phyloP scores from a whole-genome alignment of 805 yeast species.

The Kuraishia molischiana region DNA sequence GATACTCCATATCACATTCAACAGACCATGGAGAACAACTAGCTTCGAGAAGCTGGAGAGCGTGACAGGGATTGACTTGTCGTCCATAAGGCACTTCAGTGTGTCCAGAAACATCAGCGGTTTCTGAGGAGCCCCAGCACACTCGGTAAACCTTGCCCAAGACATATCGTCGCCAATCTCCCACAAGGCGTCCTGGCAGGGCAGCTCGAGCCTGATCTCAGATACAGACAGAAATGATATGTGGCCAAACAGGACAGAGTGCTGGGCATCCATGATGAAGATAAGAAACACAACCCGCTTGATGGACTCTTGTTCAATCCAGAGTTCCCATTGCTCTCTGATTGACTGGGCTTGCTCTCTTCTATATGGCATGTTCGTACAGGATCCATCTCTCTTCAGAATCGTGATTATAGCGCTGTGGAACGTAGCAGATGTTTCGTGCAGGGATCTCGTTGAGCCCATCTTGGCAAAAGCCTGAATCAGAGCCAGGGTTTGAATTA shows the following conservation, averaged over 20 bases:
- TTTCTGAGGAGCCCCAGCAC: background rate
- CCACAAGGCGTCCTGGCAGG: slow-evolving; percentile 14
- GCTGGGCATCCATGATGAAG: slow-evolving; percentile 19
- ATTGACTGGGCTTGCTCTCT: slow-evolving; percentile 1
- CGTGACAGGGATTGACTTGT: slow-evolving; percentile 10
- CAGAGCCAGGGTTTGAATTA: slow-evolving; percentile 14
- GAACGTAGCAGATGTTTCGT: slow-evolving; percentile 15
- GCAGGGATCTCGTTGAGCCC: slow-evolving; percentile 15
- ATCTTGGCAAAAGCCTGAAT: slow-evolving; percentile 17
- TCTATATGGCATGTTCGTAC: slow-evolving; percentile 4
- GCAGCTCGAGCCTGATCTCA: slow-evolving; percentile 14
- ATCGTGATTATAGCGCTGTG: slow-evolving; percentile 16
- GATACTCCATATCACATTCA: slow-evolving; percentile 13
- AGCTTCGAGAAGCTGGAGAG: slow-evolving; percentile 11
- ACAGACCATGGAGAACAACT: slow-evolving; percentile 14
- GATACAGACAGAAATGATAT: slow-evolving; percentile 11
- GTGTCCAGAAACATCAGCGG: slow-evolving; percentile 9
- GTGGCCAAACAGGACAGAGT: slow-evolving; percentile 15
- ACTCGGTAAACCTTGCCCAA: background rate
- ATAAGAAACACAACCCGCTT: slow-evolving; percentile 13
- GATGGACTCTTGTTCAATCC: slow-evolving; percentile 16
- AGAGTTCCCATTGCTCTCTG: slow-evolving; percentile 10
- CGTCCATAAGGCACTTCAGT: slow-evolving; percentile 11
- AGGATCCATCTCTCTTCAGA: slow-evolving; percentile 9
- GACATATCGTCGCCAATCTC: slow-evolving; percentile 3